These are phyloP conservation scores for Cercospora sesami DNA, from an alignment of 2,329 filamentous ascomycete species.

Conservation along the genomic window DNA sequence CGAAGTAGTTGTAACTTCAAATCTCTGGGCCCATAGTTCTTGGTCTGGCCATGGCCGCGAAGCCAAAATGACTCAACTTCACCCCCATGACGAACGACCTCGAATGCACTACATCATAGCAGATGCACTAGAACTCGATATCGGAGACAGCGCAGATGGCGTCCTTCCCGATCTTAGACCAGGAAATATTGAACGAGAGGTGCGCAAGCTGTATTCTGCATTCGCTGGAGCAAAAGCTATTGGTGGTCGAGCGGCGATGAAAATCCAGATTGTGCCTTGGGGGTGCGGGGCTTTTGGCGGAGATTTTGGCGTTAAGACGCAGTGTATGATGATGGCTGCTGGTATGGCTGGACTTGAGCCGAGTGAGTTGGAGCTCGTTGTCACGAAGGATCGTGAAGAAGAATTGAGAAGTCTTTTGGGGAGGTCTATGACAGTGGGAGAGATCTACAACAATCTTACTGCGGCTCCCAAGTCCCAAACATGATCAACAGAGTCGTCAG, in stretches of 20 bases:
- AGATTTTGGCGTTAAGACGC: slow-evolving; percentile 12
- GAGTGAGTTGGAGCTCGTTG: slow-evolving; percentile 13
- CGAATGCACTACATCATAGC: neutral
- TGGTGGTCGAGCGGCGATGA: slow-evolving; percentile 1
- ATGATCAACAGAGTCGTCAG: neutral
- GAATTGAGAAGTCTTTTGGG: neutral
- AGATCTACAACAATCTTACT: neutral
- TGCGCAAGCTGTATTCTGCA: slow-evolving; percentile 14
- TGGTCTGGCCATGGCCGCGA: slow-evolving; percentile 19
- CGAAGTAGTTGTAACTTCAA: slow-evolving; percentile 17
- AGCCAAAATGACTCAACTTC: slow-evolving; percentile 1
- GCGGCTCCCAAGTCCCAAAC: neutral
- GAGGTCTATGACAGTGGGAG: neutral
- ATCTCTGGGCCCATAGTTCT: slow-evolving; percentile 12
- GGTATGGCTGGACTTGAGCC: slow-evolving; percentile 12
- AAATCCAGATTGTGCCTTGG: slow-evolving; percentile 19
- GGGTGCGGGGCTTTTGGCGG: slow-evolving; percentile 20
- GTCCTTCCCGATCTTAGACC: neutral
- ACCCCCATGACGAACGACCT: neutral
- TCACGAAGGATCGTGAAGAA: slow-evolving; percentile 7
- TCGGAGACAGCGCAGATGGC: neutral
- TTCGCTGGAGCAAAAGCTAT: slow-evolving; percentile 10
- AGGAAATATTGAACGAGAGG: slow-evolving; percentile 11
- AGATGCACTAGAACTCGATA: slow-evolving; percentile 3
- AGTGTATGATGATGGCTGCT: slow-evolving; percentile 23